Evolutionary conservation across 1,139 yeast species (phyloP).

Genomic region (Suhomyces bokatorum): DNA sequence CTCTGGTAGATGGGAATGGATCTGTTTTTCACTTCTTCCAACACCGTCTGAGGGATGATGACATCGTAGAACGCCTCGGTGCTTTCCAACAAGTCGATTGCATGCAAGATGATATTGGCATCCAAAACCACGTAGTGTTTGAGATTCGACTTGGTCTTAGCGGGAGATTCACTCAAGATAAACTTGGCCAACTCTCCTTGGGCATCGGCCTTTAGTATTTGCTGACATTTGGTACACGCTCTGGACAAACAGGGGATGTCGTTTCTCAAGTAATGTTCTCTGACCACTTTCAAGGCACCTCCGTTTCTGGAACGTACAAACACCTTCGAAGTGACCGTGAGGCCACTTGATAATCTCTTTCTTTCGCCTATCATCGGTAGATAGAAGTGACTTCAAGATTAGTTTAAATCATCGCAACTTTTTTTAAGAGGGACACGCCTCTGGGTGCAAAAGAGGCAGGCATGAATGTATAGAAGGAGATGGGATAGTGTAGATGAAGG

Average conservation of each 20-base stretch:
- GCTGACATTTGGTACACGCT: constrained; percentile 64
- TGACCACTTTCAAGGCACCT: constrained; percentile 83
- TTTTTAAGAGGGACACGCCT: constrained; percentile 4
- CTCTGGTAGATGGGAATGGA: constrained; percentile 88
- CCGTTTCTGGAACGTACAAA: constrained; percentile 91
- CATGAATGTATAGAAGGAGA: not conserved
- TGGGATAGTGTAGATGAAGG: not conserved
- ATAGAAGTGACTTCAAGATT: not conserved
- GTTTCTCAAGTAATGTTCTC: constrained; percentile 89
- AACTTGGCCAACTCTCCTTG: constrained; percentile 53
- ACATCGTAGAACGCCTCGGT: constrained; percentile 81
- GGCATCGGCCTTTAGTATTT: constrained; percentile 55
- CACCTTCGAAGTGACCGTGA: constrained; percentile 83
- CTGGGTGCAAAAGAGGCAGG: constrained; percentile 5
- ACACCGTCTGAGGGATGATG: constrained; percentile 87
- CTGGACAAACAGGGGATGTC: constrained; percentile 90
- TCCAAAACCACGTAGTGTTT: constrained; percentile 82
- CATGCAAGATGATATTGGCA: constrained; percentile 84
- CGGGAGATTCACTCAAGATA: constrained; percentile 52
- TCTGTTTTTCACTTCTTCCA: constrained; percentile 88
- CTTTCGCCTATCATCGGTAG: constrained; percentile 27
- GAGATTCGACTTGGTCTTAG: constrained; percentile 33
- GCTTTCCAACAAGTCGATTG: constrained; percentile 86
- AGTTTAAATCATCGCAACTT: constrained; percentile 11
- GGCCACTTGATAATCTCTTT: constrained; percentile 54